Evolutionary conservation across 1,284 basidiomycete species (phyloP), one percentile per base, ranked within the genome.

Genomic region (Erythrobasidium hasegawianum): DNA sequence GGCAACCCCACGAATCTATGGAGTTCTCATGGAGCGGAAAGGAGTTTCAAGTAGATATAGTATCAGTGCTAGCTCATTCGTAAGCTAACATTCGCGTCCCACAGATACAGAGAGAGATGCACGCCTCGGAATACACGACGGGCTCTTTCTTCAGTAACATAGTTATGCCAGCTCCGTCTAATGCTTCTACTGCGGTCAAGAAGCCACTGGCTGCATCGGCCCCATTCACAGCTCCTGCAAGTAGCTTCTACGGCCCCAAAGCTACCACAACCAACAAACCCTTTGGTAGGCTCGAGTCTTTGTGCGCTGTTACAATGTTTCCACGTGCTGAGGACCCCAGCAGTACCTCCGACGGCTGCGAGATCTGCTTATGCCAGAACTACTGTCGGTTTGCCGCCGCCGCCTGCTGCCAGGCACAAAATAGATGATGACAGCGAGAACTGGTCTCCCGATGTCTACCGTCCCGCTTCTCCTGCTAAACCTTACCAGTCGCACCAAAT

Each of bases 41-140:
- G 75, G 88, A 91, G 45, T 78, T 89, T 22, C 83, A 85, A 70
- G 78, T 88, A n/a, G n/a, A n/a, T n/a, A n/a, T n/a, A n/a, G n/a
- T n/a, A n/a, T n/a, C n/a, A n/a, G n/a, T n/a, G n/a, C n/a, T n/a
- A n/a, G n/a, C n/a, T n/a, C n/a, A n/a, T n/a, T n/a, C n/a, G n/a
- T n/a, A n/a, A n/a, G n/a, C n/a, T n/a, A n/a, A n/a, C n/a, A n/a
- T n/a, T n/a, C n/a, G n/a, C n/a, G n/a, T n/a, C n/a, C n/a, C n/a
- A n/a, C n/a, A n/a, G n/a, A n/a, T n/a, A n/a, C n/a, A n/a, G n/a
- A n/a, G n/a, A n/a, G 9, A 27, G 27, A 24, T 4, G 7, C 40
- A 22, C 22, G 13, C 78, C 18, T 76, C 76, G 29, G 86, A 88
- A 69, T 90, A 81, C 73, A 74, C 85, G 16, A 85, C 85, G 41